Evolutionary conservation across 176 grass and related monocot genomes (phyloP), one percentile per base, ranked within the genome.

Genomic region (Stipa capillata): DNA sequence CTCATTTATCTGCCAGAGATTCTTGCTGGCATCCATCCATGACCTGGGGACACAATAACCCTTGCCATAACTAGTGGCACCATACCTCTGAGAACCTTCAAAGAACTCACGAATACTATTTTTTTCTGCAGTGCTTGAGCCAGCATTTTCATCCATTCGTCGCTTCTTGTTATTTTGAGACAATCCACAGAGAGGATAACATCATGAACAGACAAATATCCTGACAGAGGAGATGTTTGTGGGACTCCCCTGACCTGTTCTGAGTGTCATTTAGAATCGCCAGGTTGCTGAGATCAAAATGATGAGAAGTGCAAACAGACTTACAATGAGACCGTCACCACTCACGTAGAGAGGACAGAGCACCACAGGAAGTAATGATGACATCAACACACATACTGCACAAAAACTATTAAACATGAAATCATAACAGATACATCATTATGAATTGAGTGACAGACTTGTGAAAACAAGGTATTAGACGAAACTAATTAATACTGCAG

Each of bases 171-270:
- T 53, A 98, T 76, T 45, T 86, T 94, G 45, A 82, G 51, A 65
- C 90, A 92, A 85, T 98, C 92, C 53, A 94, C 78, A 57, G 90
- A 84, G n/a, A 87, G 50, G 54, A 98, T 91, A 85, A 94, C 81
- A 90, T 92, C 90, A 81, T 93, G 70, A 55, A 84, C 52, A 52
- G 92, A 90, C 77, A 98, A 80, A 65, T 86, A 86, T 47, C 71
- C 78, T 83, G 86, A 81, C 39, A 98, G 81, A 77, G 89, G 81
- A 85, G 92, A 93, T 77, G 63, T 51, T 85, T 89, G 60, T 53
- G 90, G 74, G 43, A 93, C 73, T n/a, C 66, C 52, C 71, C 74
- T 78, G 50, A 98, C 92, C 96, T 98, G 86, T 84, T 82, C 50
- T 73, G 37, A 76, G 55, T 66, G 42, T 69, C 23, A 43, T 69